phyloP scores from a whole-genome alignment of 805 yeast genomes.

The Isabelozyma pseudorhagii region DNA sequence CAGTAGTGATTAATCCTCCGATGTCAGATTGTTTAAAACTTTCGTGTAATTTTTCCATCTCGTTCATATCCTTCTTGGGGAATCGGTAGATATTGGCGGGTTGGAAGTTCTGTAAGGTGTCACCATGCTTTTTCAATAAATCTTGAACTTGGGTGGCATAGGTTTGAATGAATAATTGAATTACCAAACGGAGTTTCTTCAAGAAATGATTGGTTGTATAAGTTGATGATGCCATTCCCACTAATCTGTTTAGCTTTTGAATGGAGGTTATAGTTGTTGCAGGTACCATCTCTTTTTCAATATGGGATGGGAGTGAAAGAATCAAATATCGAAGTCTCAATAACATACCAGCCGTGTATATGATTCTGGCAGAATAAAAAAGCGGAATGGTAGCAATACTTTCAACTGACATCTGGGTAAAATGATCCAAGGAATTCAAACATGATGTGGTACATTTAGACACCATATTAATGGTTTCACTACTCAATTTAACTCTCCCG shows the following conservation, averaged over 20 bases:
- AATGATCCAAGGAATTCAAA: conserved; percentile 47
- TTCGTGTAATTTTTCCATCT: conserved; percentile 14
- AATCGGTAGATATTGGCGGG: conserved; percentile 3
- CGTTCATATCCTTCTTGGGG: conserved; percentile 13
- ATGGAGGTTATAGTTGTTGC: conserved; percentile 37
- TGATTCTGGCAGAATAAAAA: conserved; percentile 51
- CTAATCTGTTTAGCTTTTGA: conserved; percentile 22
- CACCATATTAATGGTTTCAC: conserved; percentile 39
- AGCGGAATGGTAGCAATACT: conserved; percentile 57
- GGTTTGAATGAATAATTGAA: conserved; percentile 59
- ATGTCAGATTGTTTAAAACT: conserved; percentile 1
- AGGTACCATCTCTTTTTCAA: conserved; percentile 47
- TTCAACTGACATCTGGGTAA: conserved; percentile 40
- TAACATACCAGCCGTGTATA: conserved; percentile 66
- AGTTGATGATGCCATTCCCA: conserved; percentile 23
- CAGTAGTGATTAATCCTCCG: conserved; percentile 6
- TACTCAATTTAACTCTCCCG: conserved; percentile 14
- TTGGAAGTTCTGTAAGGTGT: conserved; percentile 17
- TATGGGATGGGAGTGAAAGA: conserved; percentile 47
- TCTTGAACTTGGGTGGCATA: conserved; percentile 52
- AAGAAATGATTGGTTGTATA: conserved; percentile 46
- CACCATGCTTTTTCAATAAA: conserved; percentile 21
- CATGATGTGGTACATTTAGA: conserved; percentile 54
- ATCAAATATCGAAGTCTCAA: conserved; percentile 54
- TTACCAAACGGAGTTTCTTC: conserved; percentile 51